Conservation (phyloP, 2,329 filamentous ascomycete genomes). For the Ciborinia camelliae region DNA sequence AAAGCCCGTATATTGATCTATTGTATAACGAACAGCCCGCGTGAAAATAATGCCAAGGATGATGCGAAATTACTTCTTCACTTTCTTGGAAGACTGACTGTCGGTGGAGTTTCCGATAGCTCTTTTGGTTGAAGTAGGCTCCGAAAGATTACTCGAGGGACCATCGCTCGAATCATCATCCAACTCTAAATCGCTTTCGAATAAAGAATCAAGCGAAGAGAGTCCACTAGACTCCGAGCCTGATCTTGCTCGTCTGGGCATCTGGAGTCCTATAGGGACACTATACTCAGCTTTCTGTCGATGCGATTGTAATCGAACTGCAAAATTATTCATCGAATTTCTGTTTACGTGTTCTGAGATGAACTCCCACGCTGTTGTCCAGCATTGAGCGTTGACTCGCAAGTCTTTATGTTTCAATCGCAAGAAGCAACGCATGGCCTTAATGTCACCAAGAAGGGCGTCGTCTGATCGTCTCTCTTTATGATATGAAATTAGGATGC, state of each 20-base stretch:
- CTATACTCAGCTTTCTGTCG: background rate
- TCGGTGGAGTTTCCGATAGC: too few species aligned
- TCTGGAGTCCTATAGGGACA: background rate
- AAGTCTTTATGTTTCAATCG: slow-evolving; percentile 38
- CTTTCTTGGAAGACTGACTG: background rate
- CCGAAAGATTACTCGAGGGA: background rate
- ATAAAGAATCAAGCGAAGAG: slow-evolving; percentile 4
- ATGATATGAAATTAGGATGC: slow-evolving; percentile 36
- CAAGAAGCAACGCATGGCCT: slow-evolving; percentile 36
- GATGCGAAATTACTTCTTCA: background rate
- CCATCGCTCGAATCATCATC: slow-evolving; percentile 5
- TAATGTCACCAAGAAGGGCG: slow-evolving; percentile 37
- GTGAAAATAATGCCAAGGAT: background rate
- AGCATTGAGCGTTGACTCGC: slow-evolving; percentile 38
- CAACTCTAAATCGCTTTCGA: background rate
- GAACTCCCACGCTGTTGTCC: slow-evolving; percentile 36
- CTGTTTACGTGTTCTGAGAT: slow-evolving; percentile 22
- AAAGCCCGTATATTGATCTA: background rate
- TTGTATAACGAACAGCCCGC: background rate
- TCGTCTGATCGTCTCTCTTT: slow-evolving; percentile 33
- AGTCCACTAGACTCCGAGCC: background rate
- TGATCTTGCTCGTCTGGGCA: background rate
- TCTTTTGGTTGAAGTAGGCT: background rate
- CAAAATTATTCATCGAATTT: background rate
- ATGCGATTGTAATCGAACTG: slow-evolving; percentile 6